Evolutionary conservation across 2,329 filamentous ascomycete species (phyloP), one percentile per base, ranked within the genome.

Genomic region (Cercospora canescens): DNA sequence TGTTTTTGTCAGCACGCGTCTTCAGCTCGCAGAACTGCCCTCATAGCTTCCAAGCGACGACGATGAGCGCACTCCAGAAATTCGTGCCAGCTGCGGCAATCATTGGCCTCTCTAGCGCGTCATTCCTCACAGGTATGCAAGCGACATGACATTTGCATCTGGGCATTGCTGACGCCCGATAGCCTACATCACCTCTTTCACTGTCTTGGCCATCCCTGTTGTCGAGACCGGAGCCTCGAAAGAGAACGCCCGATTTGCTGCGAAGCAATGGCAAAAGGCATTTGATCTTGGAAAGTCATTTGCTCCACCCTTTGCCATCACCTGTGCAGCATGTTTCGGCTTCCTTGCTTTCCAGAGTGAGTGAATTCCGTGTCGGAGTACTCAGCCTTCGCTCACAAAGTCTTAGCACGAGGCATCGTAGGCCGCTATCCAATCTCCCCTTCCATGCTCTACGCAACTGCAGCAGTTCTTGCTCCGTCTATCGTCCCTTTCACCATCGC

Each of bases 401-500:
- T 30, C 26, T n/a, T 21, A 69, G 66, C 63, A 9, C 67, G 59
- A 39, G 55, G 62, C 6, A 39, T 65, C 21, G 24, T 32, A 28
- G 66, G 64, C 64, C 67, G 41, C 30, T 70, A 63, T 50, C 18
- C 61, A 11, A 50, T 68, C 18, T 63, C 69, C 14, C 64, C 65
- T 12, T 67, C 67, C 56, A 60, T 59, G 14, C 67, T 76, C 18
- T 75, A 72, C 62, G 57, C 63, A 11, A 48, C 66, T 21, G 71
- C 74, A 30, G 70, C 69, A 11, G 62, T 72, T 7, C 32, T 71
- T 9, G 55, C 73, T 2, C 69, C 71, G 0, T 56, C 56, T 1
- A 73, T 76, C 26, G 69, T 75, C 21, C 73, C 73, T 6, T 76
- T 66, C 63, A 76, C 74, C 2, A 24, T 71, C 3, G 16, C 67